These are phyloP conservation scores for Trametes sp. DNA, from an alignment of 1,284 basidiomycete genomes.

Conservation along the genomic window DNA sequence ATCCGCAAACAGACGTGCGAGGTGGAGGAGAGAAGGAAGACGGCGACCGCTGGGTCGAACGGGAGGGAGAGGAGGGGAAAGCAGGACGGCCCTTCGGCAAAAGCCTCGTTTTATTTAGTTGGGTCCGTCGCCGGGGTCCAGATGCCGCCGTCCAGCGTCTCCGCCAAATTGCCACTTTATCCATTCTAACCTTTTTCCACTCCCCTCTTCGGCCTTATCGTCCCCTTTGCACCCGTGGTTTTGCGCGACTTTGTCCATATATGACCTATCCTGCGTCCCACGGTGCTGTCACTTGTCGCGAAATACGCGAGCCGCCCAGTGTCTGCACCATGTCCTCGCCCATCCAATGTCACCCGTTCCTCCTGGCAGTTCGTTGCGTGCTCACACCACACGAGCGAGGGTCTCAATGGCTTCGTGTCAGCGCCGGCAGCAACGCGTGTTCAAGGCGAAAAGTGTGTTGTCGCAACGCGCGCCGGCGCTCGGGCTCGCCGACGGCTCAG, in stretches of 20 bases:
- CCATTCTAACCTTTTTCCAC: slow-evolving; percentile 11
- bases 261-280: not conserved
- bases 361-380: slow-evolving; percentile 15
- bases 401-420: not conserved
- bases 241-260: not conserved
- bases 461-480: slow-evolving; percentile 4
- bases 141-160: slow-evolving; percentile 31
- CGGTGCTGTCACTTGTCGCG: not conserved
- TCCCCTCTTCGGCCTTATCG: slow-evolving; percentile 7
- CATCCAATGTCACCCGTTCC: slow-evolving; percentile 14
- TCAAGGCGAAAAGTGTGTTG: not conserved
- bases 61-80: slow-evolving; percentile 28
- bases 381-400: slow-evolving; percentile 3
- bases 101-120: slow-evolving; percentile 42
- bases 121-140: slow-evolving; percentile 33
- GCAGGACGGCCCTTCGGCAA: slow-evolving; percentile 26
- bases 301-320: slow-evolving; percentile 10
- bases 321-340: slow-evolving; percentile 23
- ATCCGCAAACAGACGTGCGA: slow-evolving; percentile 27
- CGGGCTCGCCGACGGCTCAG: slow-evolving; percentile 11
- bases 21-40: slow-evolving; percentile 28
- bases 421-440: not conserved
- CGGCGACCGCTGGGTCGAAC: slow-evolving; percentile 34
- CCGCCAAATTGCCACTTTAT: slow-evolving; percentile 18
- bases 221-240: not conserved